Evolutionary conservation across 352 stramenopile genomes (phyloP).

Genomic region (Phytophthora rubi): DNA sequence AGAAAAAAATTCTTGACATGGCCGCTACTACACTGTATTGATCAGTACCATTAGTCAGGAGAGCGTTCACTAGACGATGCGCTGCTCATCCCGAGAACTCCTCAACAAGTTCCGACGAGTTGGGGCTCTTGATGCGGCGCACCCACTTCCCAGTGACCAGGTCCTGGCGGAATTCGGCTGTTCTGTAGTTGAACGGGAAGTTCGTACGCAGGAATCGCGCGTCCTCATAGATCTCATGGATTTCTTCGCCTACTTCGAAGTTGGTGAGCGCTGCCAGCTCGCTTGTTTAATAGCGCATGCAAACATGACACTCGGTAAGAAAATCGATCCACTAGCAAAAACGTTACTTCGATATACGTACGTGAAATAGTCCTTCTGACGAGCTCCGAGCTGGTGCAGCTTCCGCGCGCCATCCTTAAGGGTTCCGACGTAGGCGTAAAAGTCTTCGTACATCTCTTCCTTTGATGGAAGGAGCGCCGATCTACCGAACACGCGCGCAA

Average conservation of each 20-base stretch:
- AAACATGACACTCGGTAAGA: background rate
- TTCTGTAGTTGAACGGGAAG: constrained; percentile 70
- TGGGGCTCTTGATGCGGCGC: constrained; percentile 40
- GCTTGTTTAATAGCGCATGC: constrained; percentile 17
- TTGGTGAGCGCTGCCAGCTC: constrained; percentile 48
- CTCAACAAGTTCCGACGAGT: constrained; percentile 32
- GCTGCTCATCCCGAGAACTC: constrained; percentile 32
- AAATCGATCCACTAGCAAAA: constrained; percentile 1
- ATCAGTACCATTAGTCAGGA: background rate
- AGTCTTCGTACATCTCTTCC: constrained; percentile 74
- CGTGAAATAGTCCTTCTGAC: constrained; percentile 61
- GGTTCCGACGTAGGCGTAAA: constrained; percentile 49
- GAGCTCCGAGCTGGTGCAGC: constrained; percentile 69
- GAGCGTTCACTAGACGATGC: background rate
- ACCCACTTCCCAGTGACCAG: constrained; percentile 45
- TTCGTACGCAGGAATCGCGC: constrained; percentile 56
- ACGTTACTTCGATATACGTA: constrained; percentile 18
- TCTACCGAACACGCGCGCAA: constrained; percentile 61
- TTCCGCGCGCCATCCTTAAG: constrained; percentile 59
- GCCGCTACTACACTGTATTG: background rate
- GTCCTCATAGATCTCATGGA: constrained; percentile 79
- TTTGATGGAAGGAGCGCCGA: constrained; percentile 53
- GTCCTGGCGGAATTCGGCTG: constrained; percentile 63
- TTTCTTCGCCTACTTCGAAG: constrained; percentile 45
- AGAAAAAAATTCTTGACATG: background rate